Conservation (phyloP, 2,329 filamentous ascomycete genomes). For the Sarocladium brachiariae region DNA sequence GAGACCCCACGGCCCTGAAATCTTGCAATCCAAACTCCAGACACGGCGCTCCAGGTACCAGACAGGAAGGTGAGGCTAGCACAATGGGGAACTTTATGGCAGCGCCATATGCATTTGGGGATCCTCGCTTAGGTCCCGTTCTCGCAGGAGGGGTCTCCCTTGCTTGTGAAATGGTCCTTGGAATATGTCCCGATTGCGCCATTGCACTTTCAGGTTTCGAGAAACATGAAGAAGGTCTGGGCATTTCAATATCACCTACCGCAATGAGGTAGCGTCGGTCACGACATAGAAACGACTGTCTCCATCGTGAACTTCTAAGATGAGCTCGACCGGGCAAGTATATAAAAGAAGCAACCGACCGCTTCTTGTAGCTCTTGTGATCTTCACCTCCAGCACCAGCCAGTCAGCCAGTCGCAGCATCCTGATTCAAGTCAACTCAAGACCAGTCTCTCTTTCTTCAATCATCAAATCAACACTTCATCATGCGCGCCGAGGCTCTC, state of each 20-base stretch:
- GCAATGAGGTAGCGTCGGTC: neutral
- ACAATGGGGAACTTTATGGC: neutral
- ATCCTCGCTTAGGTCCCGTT: neutral
- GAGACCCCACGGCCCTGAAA: neutral
- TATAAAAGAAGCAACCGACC: neutral
- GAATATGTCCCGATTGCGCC: neutral
- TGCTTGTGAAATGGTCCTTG: neutral
- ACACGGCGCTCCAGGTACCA: conserved; percentile 1
- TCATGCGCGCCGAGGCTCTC: conserved; percentile 6
- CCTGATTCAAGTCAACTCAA: neutral
- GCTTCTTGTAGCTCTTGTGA: neutral
- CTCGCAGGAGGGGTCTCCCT: neutral
- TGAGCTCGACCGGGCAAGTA: neutral
- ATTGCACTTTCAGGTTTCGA: neutral
- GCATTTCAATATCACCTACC: neutral
- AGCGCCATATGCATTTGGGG: neutral
- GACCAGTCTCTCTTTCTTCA: neutral
- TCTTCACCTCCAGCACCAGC: conserved; percentile 2
- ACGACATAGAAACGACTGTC: neutral
- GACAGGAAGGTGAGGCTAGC: neutral
- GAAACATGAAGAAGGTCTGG: neutral
- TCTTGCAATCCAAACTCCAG: neutral
- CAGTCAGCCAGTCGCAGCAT: conserved; percentile 5
- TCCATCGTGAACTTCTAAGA: neutral
- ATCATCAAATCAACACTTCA: neutral